Evolutionary conservation across 1,284 basidiomycete species (phyloP).

Genomic region (Puccinia polysora): DNA sequence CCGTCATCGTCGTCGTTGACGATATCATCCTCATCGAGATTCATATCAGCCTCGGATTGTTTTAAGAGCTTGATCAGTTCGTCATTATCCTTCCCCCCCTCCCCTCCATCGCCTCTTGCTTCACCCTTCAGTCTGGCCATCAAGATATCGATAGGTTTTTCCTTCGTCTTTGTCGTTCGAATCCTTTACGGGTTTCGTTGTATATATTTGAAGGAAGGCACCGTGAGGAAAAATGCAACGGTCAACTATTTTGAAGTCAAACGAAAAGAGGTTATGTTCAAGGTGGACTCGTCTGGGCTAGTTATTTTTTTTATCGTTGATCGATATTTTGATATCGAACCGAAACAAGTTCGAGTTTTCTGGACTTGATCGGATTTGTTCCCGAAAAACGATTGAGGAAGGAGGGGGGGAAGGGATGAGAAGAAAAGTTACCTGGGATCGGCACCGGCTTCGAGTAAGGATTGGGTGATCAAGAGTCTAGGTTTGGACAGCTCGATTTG

Average conservation of each 20-base stretch:
- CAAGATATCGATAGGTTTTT: conserved; percentile 10
- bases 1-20: conserved; percentile 3
- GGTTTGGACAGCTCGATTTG: conserved; percentile 7
- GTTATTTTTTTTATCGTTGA: too few relatives aligned
- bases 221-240: too few relatives aligned
- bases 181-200: not conserved
- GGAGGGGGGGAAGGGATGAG: not conserved
- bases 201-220: not conserved
- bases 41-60: conserved; percentile 8
- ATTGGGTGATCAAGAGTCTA: conserved; percentile 17
- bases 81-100: conserved; percentile 1
- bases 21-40: conserved; percentile 23
- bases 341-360: not conserved
- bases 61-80: not conserved
- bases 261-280: not conserved
- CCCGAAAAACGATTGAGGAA: not conserved
- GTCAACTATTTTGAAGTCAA: not conserved
- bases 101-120: not conserved
- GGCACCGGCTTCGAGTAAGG: conserved; percentile 34
- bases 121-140: not conserved
- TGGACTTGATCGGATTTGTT: too few relatives aligned
- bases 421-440: conserved; percentile 10
- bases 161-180: not conserved
- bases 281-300: too few relatives aligned
- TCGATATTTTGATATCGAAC: too few relatives aligned